Base-by-base conservation (phyloP, 75 land plant species). In the Pinus albicaulis region DNA sequence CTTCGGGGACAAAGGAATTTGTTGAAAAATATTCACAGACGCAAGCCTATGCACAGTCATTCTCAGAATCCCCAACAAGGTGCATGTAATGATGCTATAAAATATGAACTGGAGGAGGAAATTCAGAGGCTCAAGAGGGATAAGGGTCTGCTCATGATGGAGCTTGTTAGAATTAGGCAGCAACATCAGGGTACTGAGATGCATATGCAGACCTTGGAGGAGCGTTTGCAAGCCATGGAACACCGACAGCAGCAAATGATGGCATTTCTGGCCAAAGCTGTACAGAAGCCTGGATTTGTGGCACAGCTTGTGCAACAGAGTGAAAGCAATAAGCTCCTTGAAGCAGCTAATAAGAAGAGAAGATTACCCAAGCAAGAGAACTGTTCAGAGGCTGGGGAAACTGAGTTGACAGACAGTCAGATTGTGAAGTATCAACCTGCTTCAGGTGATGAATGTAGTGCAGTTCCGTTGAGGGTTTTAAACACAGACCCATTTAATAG, bases 11-110 rank as follows among this genome's bases (percentile, higher is more conserved):
- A 90, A 24, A 82, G 76, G 38, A 83, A 83, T 36, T 78, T 82
- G 55, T 72, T 92, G 63, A 90, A 79, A 62, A 90, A 88, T 60
- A 92, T 92, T 26, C 85, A 84, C 68, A 70, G 95, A 22, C 82
- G 92, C 56, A 90, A 89, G 79, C 89, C 93, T 19, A 76, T 90
- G 41, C 90, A 80, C 77, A 87, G 92, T 80, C 90, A 82, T 75
- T 82, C 88, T 11, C 31, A 57, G 56, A 81, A 64, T 12, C 81
- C 60, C n/a, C 76, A 66, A 24, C 56, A 48, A 26, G 56, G 2
- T 22, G 60, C 8, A 34, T 77, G 25, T 34, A 72, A 75, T 76
- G 94, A 87, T 28, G 48, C 81, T 36, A 86, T 83, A 71, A 85
- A 71, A 66, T 73, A 83, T 24, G 90, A 83, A 73, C 78, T 82